phyloP scores from a whole-genome alignment of 2,329 filamentous ascomycete species.

The Exophiala mesophila region DNA sequence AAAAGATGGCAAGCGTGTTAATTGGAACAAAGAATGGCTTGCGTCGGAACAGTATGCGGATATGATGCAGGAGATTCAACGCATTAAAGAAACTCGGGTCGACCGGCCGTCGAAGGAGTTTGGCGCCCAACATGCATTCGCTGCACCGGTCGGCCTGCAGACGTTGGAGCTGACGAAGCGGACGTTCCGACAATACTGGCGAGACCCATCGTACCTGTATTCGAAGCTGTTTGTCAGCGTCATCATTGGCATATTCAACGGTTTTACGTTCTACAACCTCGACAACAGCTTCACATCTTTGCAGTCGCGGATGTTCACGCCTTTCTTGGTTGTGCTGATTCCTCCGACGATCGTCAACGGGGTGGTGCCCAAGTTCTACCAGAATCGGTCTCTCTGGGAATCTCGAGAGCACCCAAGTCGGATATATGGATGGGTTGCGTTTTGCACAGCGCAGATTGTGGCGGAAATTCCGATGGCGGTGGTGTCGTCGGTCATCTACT shows the following conservation, averaged over 20 bases:
- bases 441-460: conserved; percentile 67
- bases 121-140: conserved; percentile 51
- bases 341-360: conserved; percentile 68
- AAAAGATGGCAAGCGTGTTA: conserved; percentile 51
- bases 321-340: conserved; percentile 61
- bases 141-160: conserved; percentile 60
- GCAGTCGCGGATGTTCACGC: conserved; percentile 73
- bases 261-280: conserved; percentile 68
- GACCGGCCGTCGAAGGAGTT: conserved; percentile 7
- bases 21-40: conserved; percentile 74
- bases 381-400: conserved; percentile 68
- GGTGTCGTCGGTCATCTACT: conserved; percentile 62
- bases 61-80: conserved; percentile 61
- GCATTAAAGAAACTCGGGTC: conserved; percentile 53
- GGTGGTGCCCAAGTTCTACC: conserved; percentile 72
- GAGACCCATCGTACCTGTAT: conserved; percentile 71
- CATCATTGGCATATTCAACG: conserved; percentile 71
- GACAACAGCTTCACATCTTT: conserved; percentile 62
- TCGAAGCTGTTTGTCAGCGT: conserved; percentile 69
- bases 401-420: conserved; percentile 66
- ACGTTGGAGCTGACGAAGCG: conserved; percentile 63
- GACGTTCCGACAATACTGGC: conserved; percentile 69
- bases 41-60: conserved; percentile 57
- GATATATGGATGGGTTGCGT: conserved; percentile 74
- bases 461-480: conserved; percentile 68